Percentiles rank a stretch among this genome's conserved stretches.
phyloP scores from a whole-genome alignment of 192 early-diverging fungal genomes.

The Lunasporangiospora selenospora region DNA sequence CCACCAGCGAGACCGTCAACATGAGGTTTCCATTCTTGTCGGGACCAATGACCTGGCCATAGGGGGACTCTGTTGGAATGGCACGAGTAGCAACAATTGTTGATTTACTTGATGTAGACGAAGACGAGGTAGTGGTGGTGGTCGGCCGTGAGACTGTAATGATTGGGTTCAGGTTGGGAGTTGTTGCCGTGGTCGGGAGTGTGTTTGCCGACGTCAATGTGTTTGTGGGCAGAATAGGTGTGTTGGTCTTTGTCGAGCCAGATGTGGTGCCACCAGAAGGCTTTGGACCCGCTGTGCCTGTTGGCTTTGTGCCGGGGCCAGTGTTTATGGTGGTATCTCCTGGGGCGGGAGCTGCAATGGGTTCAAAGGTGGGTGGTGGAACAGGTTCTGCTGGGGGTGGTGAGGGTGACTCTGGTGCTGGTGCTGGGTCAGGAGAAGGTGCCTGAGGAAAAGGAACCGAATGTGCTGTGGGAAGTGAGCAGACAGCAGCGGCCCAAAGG shows the following conservation, averaged over 20 bases:
- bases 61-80: slow-evolving; percentile 2
- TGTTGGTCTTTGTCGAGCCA: background rate
- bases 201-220: too few relatives aligned
- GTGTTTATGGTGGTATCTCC: too few relatives aligned
- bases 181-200: background rate
- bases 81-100: background rate
- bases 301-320: too few relatives aligned
- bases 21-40: slow-evolving; percentile 5
- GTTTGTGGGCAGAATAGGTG: background rate
- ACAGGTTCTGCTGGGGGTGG: background rate
- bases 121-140: background rate
- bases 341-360: too few relatives aligned
- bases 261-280: background rate
- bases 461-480: background rate
- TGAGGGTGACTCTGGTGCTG: background rate
- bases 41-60: background rate
- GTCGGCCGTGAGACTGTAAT: background rate
- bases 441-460: background rate
- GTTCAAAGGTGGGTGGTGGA: too few relatives aligned
- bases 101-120: background rate
- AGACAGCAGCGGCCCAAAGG: background rate
- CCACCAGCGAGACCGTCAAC: slow-evolving; percentile 23
- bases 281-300: background rate
- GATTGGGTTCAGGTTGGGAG: background rate
- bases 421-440: background rate